phyloP scores from a whole-genome alignment of 75 land plant species.

The Cryptomeria japonica region DNA sequence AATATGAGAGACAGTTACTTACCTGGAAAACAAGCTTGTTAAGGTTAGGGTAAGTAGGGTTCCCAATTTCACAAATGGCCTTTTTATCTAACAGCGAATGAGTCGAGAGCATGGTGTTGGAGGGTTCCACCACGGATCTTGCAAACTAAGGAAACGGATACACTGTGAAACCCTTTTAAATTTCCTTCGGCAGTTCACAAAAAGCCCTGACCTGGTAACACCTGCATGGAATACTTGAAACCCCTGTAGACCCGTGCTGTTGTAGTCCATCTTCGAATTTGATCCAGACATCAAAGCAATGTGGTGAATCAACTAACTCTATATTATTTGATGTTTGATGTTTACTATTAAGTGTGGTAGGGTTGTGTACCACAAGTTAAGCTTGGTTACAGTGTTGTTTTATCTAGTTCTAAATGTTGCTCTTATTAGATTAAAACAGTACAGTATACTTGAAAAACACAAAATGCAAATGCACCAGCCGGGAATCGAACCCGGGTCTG shows the following conservation, averaged over 20 bases:
- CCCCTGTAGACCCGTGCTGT: slow-evolving; percentile 50
- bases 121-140: slow-evolving; percentile 52
- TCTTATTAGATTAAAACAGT: no score
- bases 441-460: no score
- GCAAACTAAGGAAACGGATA: slow-evolving; percentile 71
- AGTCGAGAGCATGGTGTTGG: slow-evolving; percentile 37
- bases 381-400: no score
- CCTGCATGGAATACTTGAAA: slow-evolving; percentile 51
- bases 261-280: no score
- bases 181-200: slow-evolving; percentile 51
- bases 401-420: no score
- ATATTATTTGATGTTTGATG: no score
- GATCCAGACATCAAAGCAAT: no score
- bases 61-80: slow-evolving; percentile 50
- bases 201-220: slow-evolving; percentile 59
- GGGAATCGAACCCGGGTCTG: slow-evolving; percentile 99
- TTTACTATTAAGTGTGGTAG: no score
- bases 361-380: no score
- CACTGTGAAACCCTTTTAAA: slow-evolving; percentile 55
- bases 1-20: neutral
- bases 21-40: slow-evolving; percentile 54
- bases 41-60: slow-evolving; percentile 62
- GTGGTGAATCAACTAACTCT: no score
- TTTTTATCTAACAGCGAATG: slow-evolving; percentile 45
- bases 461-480: slow-evolving; percentile 99